phyloP scores from a whole-genome alignment of 768 basidiomycete species.

The Serendipita vermifera region DNA sequence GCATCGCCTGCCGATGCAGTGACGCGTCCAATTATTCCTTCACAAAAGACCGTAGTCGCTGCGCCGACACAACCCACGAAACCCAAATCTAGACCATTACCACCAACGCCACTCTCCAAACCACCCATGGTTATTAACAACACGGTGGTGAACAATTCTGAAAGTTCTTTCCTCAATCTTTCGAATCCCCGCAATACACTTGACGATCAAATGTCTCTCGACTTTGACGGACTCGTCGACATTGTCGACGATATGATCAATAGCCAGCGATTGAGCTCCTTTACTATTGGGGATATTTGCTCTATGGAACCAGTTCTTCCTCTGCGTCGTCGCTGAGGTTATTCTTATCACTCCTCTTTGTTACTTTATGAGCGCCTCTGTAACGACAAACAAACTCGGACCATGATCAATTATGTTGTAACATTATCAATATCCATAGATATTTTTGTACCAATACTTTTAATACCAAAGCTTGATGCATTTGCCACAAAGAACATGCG shows the following conservation, averaged over 20 bases:
- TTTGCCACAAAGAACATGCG: neutral
- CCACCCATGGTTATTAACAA: neutral
- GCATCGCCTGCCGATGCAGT: too few species aligned
- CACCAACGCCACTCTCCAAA: neutral
- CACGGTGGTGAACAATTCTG: neutral
- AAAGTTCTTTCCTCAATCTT: neutral
- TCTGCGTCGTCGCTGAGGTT: too few species aligned
- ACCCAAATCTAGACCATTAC: too few species aligned
- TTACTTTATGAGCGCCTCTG: neutral
- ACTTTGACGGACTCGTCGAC: neutral
- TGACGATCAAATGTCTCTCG: neutral
- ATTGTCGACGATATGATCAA: neutral
- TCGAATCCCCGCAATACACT: neutral
- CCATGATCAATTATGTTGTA: neutral
- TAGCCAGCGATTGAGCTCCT: neutral
- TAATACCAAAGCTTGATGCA: neutral
- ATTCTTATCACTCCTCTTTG: neutral
- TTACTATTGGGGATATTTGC: neutral
- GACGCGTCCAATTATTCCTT: neutral
- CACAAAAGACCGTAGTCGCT: neutral
- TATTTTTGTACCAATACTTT: neutral
- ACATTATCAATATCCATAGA: neutral
- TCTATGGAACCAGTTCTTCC: neutral
- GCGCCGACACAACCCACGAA: neutral
- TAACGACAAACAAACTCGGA: too few species aligned